These are phyloP conservation scores for Micromonas commoda DNA, from an alignment of 139 green algal species.

Conservation along the genomic window DNA sequence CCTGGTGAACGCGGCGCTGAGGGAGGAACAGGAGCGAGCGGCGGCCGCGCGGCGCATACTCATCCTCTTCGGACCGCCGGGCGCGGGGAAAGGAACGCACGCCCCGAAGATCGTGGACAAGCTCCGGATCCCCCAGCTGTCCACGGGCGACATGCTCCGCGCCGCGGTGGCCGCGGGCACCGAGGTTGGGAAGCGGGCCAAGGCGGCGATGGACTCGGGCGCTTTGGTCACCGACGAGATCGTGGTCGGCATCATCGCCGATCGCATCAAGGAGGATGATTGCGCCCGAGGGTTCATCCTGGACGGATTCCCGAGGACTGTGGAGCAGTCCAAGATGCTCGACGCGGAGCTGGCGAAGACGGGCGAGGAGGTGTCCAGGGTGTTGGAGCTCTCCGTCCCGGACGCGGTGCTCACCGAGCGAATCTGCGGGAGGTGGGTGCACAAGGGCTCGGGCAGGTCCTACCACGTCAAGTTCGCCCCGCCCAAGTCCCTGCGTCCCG, in stretches of 20 bases:
- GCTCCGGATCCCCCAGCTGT: constrained; percentile 84
- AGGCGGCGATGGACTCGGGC: constrained; percentile 92
- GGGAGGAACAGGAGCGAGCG: no score
- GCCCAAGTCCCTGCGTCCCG: constrained; percentile 56
- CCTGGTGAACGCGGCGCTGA: no score
- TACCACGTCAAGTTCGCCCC: constrained; percentile 89
- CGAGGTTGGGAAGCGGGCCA: constrained; percentile 51
- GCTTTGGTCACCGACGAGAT: constrained; percentile 87
- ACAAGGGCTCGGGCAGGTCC: constrained; percentile 71
- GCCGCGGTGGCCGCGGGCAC: constrained; percentile 63
- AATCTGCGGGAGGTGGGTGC: constrained; percentile 73
- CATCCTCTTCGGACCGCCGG: constrained; percentile 61
- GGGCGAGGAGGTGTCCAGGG: constrained; percentile 34
- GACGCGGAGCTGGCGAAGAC: constrained; percentile 76
- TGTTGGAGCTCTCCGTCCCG: constrained; percentile 81
- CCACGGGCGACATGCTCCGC: constrained; percentile 78
- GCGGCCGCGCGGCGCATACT: background rate
- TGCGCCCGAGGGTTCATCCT: constrained; percentile 88
- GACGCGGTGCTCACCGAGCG: constrained; percentile 66
- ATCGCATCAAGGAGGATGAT: constrained; percentile 62
- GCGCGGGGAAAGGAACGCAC: constrained; percentile 82
- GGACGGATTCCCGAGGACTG: constrained; percentile 82
- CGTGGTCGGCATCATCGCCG: constrained; percentile 82
- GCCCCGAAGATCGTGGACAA: constrained; percentile 78
- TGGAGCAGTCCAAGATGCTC: constrained; percentile 58